Conservation (phyloP, 2,329 filamentous ascomycete species). For the Penicillium sp. region DNA sequence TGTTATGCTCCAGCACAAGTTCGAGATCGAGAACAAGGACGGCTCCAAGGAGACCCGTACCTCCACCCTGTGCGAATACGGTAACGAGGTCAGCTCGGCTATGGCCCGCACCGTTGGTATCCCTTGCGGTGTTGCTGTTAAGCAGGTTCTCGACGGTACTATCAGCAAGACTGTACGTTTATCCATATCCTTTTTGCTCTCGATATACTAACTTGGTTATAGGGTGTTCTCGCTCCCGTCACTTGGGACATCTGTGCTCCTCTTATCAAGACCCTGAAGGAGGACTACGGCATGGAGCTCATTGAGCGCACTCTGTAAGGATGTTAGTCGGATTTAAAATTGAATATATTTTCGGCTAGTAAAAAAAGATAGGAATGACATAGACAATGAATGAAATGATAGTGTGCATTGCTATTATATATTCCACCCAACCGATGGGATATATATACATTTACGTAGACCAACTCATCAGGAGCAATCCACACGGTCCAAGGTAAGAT, state of each 20-base stretch:
- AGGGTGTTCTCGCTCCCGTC: constrained; percentile 74
- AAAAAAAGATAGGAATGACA: constrained; percentile 10
- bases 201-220: background rate
- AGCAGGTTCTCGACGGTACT: constrained; percentile 73
- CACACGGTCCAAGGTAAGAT: background rate
- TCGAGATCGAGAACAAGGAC: constrained; percentile 79
- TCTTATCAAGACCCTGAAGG: constrained; percentile 73
- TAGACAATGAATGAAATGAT: constrained; percentile 12
- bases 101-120: constrained; percentile 74
- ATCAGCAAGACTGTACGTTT: constrained; percentile 59
- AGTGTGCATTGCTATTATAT: constrained; percentile 4
- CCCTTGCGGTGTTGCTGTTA: constrained; percentile 70
- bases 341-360: background rate
- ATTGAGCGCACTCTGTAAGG: constrained; percentile 60
- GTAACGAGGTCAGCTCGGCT: constrained; percentile 72
- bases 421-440: background rate
- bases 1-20: constrained; percentile 63
- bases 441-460: background rate
- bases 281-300: constrained; percentile 71
- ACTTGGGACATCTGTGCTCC: constrained; percentile 67
- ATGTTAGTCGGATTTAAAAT: background rate
- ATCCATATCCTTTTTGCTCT: background rate
- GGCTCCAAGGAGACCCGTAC: constrained; percentile 73
- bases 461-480: background rate
- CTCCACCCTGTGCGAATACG: constrained; percentile 79